Evolutionary conservation across 306 rosid species (phyloP), one percentile per base, ranked within the genome.

Genomic region (Senna siamea): DNA sequence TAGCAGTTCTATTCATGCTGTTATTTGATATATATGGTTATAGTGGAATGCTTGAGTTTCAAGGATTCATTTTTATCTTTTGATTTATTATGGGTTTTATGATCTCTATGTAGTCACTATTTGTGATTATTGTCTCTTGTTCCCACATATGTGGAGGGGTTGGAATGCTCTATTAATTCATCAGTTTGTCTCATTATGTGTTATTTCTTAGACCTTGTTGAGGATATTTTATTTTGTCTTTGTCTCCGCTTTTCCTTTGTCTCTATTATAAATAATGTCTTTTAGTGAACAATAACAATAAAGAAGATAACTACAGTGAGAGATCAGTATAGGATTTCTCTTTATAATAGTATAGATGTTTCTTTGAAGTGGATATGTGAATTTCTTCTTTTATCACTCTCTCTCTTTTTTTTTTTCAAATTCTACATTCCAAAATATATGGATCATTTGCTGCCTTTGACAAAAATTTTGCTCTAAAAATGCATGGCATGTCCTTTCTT

Each of bases 221-320:
- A 40, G 48, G 46, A 37, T 19, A 34, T 63, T 64, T 55, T 28
- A 57, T 30, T 55, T 59, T 46, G 69, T 18, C 76, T 51, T 64
- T 9, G 2, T 60, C 38, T 32, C 9, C 14, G 6, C 19, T 57
- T 15, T 64, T 63, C 54, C 58, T 61, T 55, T 46, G 1, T 37
- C 46, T 69, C 28, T 60, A n/a, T n/a, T n/a, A n/a, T n/a, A n/a
- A n/a, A n/a, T n/a, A n/a, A n/a, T 34, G 30, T 66, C 73, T 15
- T 55, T 40, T 48, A 12, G 67, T 50, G 28, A 35, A 34, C 32
- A 34, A 0, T 3, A 1, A 20, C 8, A 9, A 20, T 37, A 26
- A 26, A 26, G 30, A 26, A 20, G 37, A 43, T 37, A 35, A 35
- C 50, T 32, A 11, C 5, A 4, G 40, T 14, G 52, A 38, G 40